Evolutionary conservation across 805 yeast genomes (phyloP).

Genomic region (Yamadazyma philogaea): DNA sequence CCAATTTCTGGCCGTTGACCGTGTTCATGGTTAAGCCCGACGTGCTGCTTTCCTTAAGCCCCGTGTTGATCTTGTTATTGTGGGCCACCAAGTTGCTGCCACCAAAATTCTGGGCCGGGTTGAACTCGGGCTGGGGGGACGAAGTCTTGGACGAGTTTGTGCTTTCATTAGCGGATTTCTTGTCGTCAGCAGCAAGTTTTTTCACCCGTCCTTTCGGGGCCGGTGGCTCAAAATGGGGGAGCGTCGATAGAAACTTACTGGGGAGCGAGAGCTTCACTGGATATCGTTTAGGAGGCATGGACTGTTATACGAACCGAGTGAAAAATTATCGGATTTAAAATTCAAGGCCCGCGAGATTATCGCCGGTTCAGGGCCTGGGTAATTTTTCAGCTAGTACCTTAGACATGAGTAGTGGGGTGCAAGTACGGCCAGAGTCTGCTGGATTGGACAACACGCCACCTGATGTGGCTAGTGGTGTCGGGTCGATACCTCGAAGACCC

Average conservation of each 20-base stretch:
- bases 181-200: slow-evolving; percentile 31
- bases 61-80: slow-evolving; percentile 34
- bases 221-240: slow-evolving; percentile 35
- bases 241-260: slow-evolving; percentile 25
- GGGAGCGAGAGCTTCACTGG: slow-evolving; percentile 34
- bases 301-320: too few relatives aligned
- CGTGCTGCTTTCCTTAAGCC: slow-evolving; percentile 39
- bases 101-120: slow-evolving; percentile 5
- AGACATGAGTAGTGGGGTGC: too few relatives aligned
- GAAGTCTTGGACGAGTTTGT: slow-evolving; percentile 20
- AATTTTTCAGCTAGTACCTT: too few relatives aligned
- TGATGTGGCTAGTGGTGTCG: slow-evolving; percentile 8
- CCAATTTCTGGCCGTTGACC: slow-evolving; percentile 25
- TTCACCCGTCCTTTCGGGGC: slow-evolving; percentile 30
- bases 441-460: too few relatives aligned
- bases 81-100: slow-evolving; percentile 5
- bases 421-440: too few relatives aligned
- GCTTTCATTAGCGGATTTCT: slow-evolving; percentile 9
- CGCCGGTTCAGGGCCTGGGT: too few relatives aligned
- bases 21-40: slow-evolving; percentile 40
- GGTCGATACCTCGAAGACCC: slow-evolving; percentile 19
- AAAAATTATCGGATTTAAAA: too few relatives aligned
- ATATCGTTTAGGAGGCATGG: slow-evolving; percentile 25
- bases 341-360: too few relatives aligned
- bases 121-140: slow-evolving; percentile 25